These are phyloP conservation scores for Centaurea solstitialis DNA, from an alignment of 129 eudicot genomes.

Conservation along the genomic window DNA sequence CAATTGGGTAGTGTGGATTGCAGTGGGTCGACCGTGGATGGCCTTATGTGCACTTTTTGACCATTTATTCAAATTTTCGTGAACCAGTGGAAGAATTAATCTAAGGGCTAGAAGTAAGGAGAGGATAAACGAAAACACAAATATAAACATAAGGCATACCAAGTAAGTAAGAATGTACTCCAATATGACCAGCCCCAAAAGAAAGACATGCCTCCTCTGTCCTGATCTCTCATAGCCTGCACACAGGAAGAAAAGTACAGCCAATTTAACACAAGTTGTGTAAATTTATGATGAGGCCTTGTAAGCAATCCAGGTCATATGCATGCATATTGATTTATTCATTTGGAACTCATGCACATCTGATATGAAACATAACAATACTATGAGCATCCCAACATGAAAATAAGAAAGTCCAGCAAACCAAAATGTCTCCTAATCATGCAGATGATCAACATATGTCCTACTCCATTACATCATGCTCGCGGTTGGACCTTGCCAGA, in stretches of 20 bases:
- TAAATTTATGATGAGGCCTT: background rate
- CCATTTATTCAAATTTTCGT: background rate
- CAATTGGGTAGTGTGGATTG: too few species aligned
- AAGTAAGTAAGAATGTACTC: constrained; percentile 92
- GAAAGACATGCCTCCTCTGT: constrained; percentile 62
- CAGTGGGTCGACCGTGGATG: too few species aligned
- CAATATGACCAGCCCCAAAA: constrained; percentile 96
- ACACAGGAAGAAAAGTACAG: constrained; percentile 1
- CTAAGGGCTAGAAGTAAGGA: background rate
- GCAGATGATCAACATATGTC: background rate
- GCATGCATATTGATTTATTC: background rate
- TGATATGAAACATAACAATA: background rate
- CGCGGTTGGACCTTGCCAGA: background rate
- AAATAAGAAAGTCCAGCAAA: background rate
- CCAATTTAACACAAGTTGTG: background rate
- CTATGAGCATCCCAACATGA: background rate
- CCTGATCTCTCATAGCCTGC: constrained; percentile 66
- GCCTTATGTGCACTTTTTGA: background rate
- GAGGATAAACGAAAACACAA: background rate
- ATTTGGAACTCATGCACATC: background rate
- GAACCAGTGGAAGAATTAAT: background rate
- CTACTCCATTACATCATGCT: background rate
- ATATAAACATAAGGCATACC: constrained; percentile 44
- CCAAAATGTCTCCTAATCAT: background rate
- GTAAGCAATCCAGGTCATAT: background rate